Evolutionary conservation across 2,329 filamentous ascomycete species (phyloP), one percentile per base, ranked within the genome.

Genomic region (Dactylonectria macrodidyma): DNA sequence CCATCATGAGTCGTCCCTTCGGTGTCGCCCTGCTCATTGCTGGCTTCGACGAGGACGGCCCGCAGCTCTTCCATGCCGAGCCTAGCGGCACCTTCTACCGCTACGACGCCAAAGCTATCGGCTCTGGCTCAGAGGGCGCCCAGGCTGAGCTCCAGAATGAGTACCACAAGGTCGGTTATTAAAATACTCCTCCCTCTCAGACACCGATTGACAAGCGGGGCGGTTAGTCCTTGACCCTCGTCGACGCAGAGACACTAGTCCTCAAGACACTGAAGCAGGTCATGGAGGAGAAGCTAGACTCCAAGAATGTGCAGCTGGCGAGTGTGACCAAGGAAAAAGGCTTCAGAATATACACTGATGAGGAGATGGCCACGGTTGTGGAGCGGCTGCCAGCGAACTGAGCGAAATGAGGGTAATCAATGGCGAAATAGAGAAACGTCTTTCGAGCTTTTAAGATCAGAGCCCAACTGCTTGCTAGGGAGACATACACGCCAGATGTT

Each of bases 231-330:
- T 88, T 99, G 71, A 97, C 95, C 48, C 91, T 99, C 70, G 86
- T 89, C 65, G 96, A 99, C 80, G 96, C 96, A 66, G 96, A 99
- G 86, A 96, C 95, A 3, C 86, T 99, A 73, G 95, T 97, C 59
- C 87, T 99, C 78, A 98, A 98, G 90, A 99, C 96, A 44, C 84
- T 99, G 81, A 99, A 98, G 89, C 96, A 99, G 85, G 96, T 99
- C 75, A 99, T 99, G 96, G 96, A 99, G 85, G 96, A 99, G 90
- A 99, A 99, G 87, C 88, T 99, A 68, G 96, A 99, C 81, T 90
- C 95, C 72, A 99, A 99, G 90, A 99, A 99, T 80, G 96, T 99
- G 73, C 96, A 99, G 86, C 84, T 99, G 75, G 96, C 96, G 61
- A 98, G 95, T 80, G 96, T 99, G 65, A 99, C 96, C 71, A 97